A percentile compares a stretch with the other conserved stretches of the same genome.
Evolutionary conservation across 2,329 filamentous ascomycete species (phyloP).

Genomic region (Claviceps quebecensis): DNA sequence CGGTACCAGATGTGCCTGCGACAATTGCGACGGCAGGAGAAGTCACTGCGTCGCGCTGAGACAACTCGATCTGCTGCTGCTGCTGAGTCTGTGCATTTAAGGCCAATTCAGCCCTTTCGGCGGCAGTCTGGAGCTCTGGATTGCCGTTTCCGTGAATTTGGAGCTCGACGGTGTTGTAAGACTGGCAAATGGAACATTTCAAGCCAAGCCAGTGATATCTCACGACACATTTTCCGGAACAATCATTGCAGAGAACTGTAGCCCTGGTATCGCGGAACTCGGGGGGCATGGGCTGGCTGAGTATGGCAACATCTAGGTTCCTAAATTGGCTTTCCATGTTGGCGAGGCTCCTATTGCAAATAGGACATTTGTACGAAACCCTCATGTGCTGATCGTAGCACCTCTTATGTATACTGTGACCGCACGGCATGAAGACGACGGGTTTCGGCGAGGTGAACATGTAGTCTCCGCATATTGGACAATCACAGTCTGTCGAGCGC

Average conservation of each 20-base stretch:
- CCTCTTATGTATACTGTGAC: constrained; percentile 84
- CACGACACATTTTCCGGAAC: constrained; percentile 72
- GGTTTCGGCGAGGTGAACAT: constrained; percentile 83
- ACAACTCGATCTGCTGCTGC: background rate
- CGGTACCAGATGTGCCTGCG: constrained; percentile 1
- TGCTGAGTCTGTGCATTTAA: constrained; percentile 2
- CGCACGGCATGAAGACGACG: constrained; percentile 89
- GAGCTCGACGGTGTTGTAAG: constrained; percentile 56
- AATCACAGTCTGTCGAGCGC: constrained; percentile 85
- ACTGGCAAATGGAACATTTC: constrained; percentile 64
- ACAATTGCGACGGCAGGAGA: background rate
- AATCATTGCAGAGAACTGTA: constrained; percentile 87
- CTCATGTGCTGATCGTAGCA: constrained; percentile 84
- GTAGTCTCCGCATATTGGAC: constrained; percentile 91
- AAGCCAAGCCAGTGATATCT: constrained; percentile 89
- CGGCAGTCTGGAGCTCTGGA: constrained; percentile 14
- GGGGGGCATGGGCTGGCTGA: constrained; percentile 78
- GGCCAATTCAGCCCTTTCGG: constrained; percentile 10
- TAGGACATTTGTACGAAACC: constrained; percentile 86
- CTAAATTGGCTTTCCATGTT: constrained; percentile 97
- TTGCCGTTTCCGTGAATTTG: constrained; percentile 38
- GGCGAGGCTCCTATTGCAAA: constrained; percentile 89
- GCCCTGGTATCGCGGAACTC: constrained; percentile 71
- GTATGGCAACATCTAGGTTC: constrained; percentile 76
- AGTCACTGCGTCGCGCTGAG: constrained; percentile 1